Evolutionary conservation across 208 protist genomes (phyloP).

Genomic region (Zelonia costaricensis): DNA sequence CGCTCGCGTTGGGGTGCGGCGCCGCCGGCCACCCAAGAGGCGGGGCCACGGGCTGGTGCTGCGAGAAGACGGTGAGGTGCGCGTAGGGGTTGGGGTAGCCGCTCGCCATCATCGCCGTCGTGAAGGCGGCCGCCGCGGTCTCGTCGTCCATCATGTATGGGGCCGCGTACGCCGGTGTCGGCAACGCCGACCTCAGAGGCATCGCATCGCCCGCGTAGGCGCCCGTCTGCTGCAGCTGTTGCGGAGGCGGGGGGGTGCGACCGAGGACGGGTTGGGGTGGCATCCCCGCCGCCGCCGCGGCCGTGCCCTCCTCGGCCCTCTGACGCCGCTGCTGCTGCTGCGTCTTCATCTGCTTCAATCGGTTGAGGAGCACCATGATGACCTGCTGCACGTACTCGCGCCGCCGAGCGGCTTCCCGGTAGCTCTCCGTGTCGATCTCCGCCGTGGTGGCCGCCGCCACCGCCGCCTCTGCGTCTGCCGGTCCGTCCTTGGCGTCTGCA

Average conservation of each 20-base stretch:
- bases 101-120: slow-evolving; percentile 12
- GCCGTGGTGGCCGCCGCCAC: background rate
- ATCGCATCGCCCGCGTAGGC: too few species aligned
- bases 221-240: too few species aligned
- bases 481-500: background rate
- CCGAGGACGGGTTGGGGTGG: slow-evolving; percentile 11
- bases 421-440: slow-evolving; percentile 18
- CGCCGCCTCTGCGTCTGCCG: slow-evolving; percentile 6
- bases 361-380: slow-evolving; percentile 60
- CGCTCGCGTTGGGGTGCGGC: slow-evolving; percentile 1
- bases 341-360: slow-evolving; percentile 53
- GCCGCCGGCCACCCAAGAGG: slow-evolving; percentile 18
- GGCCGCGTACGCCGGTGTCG: too few species aligned
- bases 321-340: slow-evolving; percentile 31
- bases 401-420: slow-evolving; percentile 30
- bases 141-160: slow-evolving; percentile 16
- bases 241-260: too few species aligned
- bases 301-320: background rate
- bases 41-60: slow-evolving; percentile 31
- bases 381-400: slow-evolving; percentile 69
- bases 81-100: slow-evolving; percentile 31
- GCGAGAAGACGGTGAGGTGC: slow-evolving; percentile 33
- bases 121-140: slow-evolving; percentile 11
- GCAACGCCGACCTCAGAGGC: too few species aligned
- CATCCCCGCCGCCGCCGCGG: background rate